phyloP scores from a whole-genome alignment of 1,284 basidiomycete species.

The Cutaneotrichosporon sp. region DNA sequence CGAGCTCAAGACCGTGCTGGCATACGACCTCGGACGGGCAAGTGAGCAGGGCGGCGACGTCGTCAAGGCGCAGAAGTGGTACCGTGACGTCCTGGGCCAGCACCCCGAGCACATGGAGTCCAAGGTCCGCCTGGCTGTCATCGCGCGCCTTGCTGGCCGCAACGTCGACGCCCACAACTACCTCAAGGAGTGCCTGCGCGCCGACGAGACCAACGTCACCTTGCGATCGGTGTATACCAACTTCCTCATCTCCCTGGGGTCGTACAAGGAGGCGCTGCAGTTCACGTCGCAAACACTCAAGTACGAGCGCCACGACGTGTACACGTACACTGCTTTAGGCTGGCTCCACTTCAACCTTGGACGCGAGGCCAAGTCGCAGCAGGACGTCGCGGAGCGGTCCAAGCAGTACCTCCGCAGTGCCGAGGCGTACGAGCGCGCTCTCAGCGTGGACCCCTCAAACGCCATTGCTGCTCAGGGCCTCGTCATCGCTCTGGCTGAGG shows the following conservation, averaged over 20 bases:
- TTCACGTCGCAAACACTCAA: conserved; percentile 84
- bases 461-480: conserved; percentile 90
- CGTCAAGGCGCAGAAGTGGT: conserved; percentile 74
- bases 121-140: conserved; percentile 82
- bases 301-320: conserved; percentile 80
- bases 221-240: conserved; percentile 76
- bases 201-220: conserved; percentile 46
- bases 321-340: conserved; percentile 82
- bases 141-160: conserved; percentile 67
- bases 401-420: conserved; percentile 76
- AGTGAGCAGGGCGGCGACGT: conserved; percentile 79
- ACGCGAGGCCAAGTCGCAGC: conserved; percentile 59
- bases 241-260: conserved; percentile 66
- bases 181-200: conserved; percentile 72
- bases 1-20: conserved; percentile 70
- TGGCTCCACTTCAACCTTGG: conserved; percentile 81
- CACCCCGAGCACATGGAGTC: conserved; percentile 95
- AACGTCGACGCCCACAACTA: conserved; percentile 79
- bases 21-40: conserved; percentile 85
- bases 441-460: conserved; percentile 76
- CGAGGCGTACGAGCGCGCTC: conserved; percentile 86
- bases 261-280: conserved; percentile 70
- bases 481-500: conserved; percentile 87
- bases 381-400: conserved; percentile 69
- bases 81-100: conserved; percentile 74